Percentiles rank a stretch among this genome's conserved stretches.
These are phyloP conservation scores for Fusarium abutilonis DNA, from an alignment of 2,329 filamentous ascomycete genomes.

Conservation along the genomic window DNA sequence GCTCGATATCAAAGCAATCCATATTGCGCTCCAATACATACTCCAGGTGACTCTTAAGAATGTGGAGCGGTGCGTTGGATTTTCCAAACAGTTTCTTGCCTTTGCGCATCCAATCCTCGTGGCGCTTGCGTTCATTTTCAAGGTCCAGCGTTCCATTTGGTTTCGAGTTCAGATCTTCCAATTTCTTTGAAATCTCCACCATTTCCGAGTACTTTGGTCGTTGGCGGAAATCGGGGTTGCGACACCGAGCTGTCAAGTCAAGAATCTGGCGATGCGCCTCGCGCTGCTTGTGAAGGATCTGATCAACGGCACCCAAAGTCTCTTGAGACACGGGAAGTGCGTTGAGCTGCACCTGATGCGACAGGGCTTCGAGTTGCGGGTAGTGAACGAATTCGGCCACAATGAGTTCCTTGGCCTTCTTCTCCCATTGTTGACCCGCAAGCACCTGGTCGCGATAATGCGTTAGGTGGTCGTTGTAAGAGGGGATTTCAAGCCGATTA, in stretches of 20 bases:
- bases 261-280: conserved; percentile 91
- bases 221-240: conserved; percentile 76
- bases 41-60: conserved; percentile 92
- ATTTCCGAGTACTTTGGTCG: conserved; percentile 90
- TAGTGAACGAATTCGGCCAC: conserved; percentile 92
- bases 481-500: conserved; percentile 77
- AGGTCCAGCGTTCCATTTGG: conserved; percentile 90
- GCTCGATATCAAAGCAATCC: conserved; percentile 87
- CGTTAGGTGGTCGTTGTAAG: conserved; percentile 81
- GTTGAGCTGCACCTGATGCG: conserved; percentile 76
- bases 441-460: conserved; percentile 80
- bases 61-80: conserved; percentile 95
- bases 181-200: conserved; percentile 85
- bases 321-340: conserved; percentile 82
- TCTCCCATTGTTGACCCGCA: conserved; percentile 87
- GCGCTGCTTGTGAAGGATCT: conserved; percentile 93
- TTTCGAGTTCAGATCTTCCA: conserved; percentile 92
- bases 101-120: conserved; percentile 99
- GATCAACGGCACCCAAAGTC: conserved; percentile 84
- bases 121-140: conserved; percentile 91
- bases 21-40: conserved; percentile 89
- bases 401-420: conserved; percentile 91
- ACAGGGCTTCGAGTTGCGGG: conserved; percentile 91
- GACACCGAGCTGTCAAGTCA: conserved; percentile 81
- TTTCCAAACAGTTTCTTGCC: conserved; percentile 99